phyloP scores from a whole-genome alignment of 306 rosid genomes.

The Prunus salicina region DNA sequence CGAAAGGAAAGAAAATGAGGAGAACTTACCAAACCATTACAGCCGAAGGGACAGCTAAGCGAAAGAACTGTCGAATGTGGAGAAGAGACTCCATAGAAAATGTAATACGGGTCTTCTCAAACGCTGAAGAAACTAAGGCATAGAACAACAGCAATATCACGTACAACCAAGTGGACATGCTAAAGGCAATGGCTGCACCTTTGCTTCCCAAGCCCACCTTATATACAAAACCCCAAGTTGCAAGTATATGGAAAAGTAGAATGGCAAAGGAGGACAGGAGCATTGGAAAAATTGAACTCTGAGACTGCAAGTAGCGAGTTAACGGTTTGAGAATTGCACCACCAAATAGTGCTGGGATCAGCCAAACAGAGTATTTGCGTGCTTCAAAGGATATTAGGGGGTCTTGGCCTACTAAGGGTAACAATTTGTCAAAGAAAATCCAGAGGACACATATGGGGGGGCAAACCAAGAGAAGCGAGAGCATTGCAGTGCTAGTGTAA shows the following conservation, averaged over 20 bases:
- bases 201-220: slow-evolving; percentile 34
- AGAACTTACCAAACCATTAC: slow-evolving; percentile 61
- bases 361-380: slow-evolving; percentile 19
- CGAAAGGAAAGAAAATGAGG: no score
- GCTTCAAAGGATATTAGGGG: slow-evolving; percentile 18
- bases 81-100: slow-evolving; percentile 35
- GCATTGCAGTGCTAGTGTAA: no score
- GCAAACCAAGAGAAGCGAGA: slow-evolving; percentile 23
- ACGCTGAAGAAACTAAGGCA: slow-evolving; percentile 39
- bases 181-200: slow-evolving; percentile 59
- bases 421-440: slow-evolving; percentile 25
- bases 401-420: slow-evolving; percentile 25
- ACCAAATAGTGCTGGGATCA: slow-evolving; percentile 29
- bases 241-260: slow-evolving; percentile 35
- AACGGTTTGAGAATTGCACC: slow-evolving; percentile 29
- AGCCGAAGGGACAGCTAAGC: slow-evolving; percentile 61
- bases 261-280: not conserved
- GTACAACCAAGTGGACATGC: slow-evolving; percentile 51
- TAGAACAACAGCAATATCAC: slow-evolving; percentile 31
- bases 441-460: slow-evolving; percentile 21
- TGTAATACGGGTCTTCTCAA: slow-evolving; percentile 35
- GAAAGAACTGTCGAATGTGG: slow-evolving; percentile 34
- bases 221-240: slow-evolving; percentile 50
- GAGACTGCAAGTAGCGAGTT: slow-evolving; percentile 23
- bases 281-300: slow-evolving; percentile 19